Base-by-base conservation (phyloP, 345 rosid genomes). In the Euphorbia pulcherrima region DNA sequence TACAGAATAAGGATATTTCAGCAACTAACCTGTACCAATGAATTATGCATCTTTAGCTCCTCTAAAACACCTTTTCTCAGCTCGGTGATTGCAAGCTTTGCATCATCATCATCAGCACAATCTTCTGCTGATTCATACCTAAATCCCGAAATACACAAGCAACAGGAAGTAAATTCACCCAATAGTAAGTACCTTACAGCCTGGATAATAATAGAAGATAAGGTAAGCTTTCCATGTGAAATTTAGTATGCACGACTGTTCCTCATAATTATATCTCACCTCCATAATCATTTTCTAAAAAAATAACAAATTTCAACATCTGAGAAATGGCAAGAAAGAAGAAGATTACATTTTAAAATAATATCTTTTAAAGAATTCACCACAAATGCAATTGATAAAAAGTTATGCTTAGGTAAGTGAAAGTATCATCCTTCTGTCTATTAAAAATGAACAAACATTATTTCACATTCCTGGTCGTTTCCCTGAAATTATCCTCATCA, bases 101-200 rank as follows among this genome's bases (percentile, higher is more conserved):
- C 97, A 64, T 92, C 99, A 68, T 95, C 99, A 74, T 92, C 99
- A 74, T 88, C 99, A 28, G 99, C 89, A 79, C 92, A 92, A 50
- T 89, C 97, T 80, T 83, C 92, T 0, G 99, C 97, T 76, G 84
- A 76, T 67, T 86, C 93, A 77, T 85, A 90, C 83, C 99, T 92
- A 75, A 72, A 62, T 55, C 51, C 40, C 21, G 23, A 5, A 28
- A 48, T 54, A 63, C 8, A 14, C 48, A 77, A 72, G 27, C 60
- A 51, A 65, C 72, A 55, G 41, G 16, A 65, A 72, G 50, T 28
- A 41, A 17, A 57, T 70, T 41, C 48, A 55, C 51, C 37, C 39
- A 14, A 2, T 11, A 21, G 50, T 18, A 63, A 24, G 52, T 14
- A 77, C 23, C 48, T 28, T 56, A 61, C 62, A 50, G 59, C 67